phyloP scores from a whole-genome alignment of 108 stramenopile genomes.

The Cyclotella choctawhatcheeana region DNA sequence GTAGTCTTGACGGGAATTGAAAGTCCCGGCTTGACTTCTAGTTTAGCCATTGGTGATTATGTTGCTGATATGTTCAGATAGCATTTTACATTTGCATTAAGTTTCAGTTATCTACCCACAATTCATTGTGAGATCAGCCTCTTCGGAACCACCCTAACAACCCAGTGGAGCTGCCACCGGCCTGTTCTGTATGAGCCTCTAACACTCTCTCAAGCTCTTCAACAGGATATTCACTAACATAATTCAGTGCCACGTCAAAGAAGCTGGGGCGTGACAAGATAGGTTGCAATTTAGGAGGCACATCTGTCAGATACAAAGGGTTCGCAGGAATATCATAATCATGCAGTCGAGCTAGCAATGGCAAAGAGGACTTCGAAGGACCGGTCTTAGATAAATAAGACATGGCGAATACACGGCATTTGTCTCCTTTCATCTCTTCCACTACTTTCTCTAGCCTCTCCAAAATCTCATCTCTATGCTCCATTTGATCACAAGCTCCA shows the following conservation, averaged over 20 bases:
- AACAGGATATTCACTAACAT: conserved; percentile 57
- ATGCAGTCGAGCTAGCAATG: conserved; percentile 62
- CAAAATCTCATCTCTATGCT: conserved; percentile 57
- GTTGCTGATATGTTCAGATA: conserved; percentile 40
- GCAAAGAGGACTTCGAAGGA: conserved; percentile 27
- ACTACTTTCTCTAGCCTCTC: conserved; percentile 57
- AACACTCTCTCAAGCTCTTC: conserved; percentile 61
- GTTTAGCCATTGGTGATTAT: conserved; percentile 77
- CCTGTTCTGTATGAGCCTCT: conserved; percentile 41
- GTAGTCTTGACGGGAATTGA: conserved; percentile 80
- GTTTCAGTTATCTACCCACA: no score
- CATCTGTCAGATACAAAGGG: conserved; percentile 35
- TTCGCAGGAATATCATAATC: conserved; percentile 65
- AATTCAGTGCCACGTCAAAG: conserved; percentile 77
- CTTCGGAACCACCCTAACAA: conserved; percentile 45
- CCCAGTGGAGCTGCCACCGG: conserved; percentile 39
- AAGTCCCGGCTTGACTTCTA: conserved; percentile 86
- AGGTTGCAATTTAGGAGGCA: conserved; percentile 47
- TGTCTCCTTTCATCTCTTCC: conserved; percentile 45
- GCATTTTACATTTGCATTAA: no score
- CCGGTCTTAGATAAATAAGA: conserved; percentile 33
- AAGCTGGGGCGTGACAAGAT: conserved; percentile 76
- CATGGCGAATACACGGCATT: conserved; percentile 41
- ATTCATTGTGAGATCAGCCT: conserved; percentile 1
- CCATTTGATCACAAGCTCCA: conserved; percentile 82